Evolutionary conservation across 352 stramenopile species (phyloP), one percentile per base, ranked within the genome.

Genomic region (Globisporangium nodosum): DNA sequence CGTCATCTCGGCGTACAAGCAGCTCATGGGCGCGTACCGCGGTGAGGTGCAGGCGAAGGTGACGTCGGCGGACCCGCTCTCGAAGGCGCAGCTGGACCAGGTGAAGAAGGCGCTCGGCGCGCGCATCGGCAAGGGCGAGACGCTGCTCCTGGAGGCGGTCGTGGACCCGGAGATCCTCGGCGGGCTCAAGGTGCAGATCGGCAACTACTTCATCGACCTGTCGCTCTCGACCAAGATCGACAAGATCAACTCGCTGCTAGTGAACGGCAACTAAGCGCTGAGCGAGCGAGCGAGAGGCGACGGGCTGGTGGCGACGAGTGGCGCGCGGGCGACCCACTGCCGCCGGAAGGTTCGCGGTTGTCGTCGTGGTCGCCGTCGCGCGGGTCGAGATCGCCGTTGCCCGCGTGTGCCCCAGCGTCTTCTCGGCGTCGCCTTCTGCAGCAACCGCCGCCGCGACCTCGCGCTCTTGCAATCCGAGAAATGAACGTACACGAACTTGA

Each of bases 131-230:
- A 91, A 92, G 68, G 85, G 84, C 47, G 91, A 98, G 63, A 97
- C 92, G 59, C 82, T 99, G 54, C 74, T 97, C 57, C 75, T 98
- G 49, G 85, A 92, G 59, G 92, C 83, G 33, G 79, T 97, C 49
- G 91, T 98, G 35, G 90, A 98, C 85, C 91, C 94, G 15, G 82
- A 86, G 61, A 98, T 98, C 70, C 70, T 98, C 61, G 96, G 96
- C 39, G 96, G 96, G 63, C 85, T 98, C 59, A 97, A 98, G 81
- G 92, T 98, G 63, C 93, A 98, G 80, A 98, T 98, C 75, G 96
- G 94, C 66, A 97, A 98, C 80, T 96, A 97, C 82, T 98, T 98
- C 77, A 97, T 98, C 68, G 96, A 98, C 79, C 72, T 98, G 67
- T 98, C 91, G 68, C 83, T 98, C 52, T 85, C 87, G 51, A 97